Evolutionary conservation across 2,329 filamentous ascomycete species (phyloP).

Genomic region (Aspergillus udagawae): DNA sequence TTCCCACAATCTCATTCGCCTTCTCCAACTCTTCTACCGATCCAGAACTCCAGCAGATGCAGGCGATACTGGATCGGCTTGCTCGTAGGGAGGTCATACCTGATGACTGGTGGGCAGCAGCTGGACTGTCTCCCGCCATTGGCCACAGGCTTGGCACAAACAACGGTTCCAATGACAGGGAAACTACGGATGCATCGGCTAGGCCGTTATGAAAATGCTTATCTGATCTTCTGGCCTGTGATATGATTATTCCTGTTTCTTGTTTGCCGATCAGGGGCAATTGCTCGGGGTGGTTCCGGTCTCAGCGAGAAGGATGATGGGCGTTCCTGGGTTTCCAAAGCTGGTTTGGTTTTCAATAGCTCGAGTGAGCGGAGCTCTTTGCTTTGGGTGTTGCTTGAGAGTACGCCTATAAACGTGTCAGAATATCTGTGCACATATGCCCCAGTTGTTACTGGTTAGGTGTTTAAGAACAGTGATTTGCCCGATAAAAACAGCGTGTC

Average conservation of each 20-base stretch:
- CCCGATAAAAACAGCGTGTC: not conserved
- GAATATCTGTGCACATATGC: not conserved
- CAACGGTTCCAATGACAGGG: conserved; percentile 20
- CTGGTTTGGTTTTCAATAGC: not conserved
- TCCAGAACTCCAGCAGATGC: conserved; percentile 58
- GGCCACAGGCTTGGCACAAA: conserved; percentile 25
- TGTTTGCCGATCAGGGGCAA: not conserved
- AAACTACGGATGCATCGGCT: conserved; percentile 14
- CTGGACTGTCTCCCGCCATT: conserved; percentile 59
- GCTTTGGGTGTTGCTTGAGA: not conserved
- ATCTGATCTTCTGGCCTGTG: not conserved
- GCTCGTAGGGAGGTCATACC: conserved; percentile 70
- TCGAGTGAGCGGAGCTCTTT: not conserved
- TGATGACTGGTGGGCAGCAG: conserved; percentile 76
- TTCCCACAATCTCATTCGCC: conserved; percentile 30
- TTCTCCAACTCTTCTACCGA: conserved; percentile 27
- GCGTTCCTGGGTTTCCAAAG: not conserved
- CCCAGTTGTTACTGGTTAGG: not conserved
- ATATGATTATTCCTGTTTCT: conserved; percentile 1
- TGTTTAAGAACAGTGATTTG: not conserved
- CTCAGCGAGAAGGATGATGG: conserved; percentile 8
- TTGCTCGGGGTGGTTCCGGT: not conserved
- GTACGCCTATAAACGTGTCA: not conserved
- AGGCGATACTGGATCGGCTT: conserved; percentile 66
- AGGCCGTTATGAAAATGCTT: conserved; percentile 8